A percentile compares a stretch with the other conserved stretches of the same genome.
phyloP scores from a whole-genome alignment of 495 filamentous ascomycete genomes.

The Xylaria bambusicola region DNA sequence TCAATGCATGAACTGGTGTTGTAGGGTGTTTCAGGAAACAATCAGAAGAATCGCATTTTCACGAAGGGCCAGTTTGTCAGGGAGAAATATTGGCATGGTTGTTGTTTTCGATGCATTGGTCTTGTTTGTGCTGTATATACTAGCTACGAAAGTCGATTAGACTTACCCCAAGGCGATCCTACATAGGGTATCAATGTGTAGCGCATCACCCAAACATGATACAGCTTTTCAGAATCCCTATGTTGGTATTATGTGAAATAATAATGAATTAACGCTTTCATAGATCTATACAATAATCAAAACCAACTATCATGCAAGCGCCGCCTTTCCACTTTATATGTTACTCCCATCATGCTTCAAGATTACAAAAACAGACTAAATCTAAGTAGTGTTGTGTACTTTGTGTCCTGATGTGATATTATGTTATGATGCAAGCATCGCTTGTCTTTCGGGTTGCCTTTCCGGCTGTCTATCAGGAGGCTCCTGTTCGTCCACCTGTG shows the following conservation, averaged over 20 bases:
- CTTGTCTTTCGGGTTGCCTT: slow-evolving; percentile 40
- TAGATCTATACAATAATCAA: slow-evolving; percentile 8
- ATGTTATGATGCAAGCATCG: slow-evolving; percentile 49
- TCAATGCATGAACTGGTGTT: slow-evolving; percentile 12
- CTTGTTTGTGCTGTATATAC: slow-evolving; percentile 8
- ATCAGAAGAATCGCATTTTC: neutral
- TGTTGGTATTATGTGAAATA: no score
- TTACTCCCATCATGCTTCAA: slow-evolving; percentile 8
- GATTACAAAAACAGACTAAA: slow-evolving; percentile 1
- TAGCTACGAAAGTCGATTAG: neutral
- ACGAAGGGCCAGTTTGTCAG: neutral
- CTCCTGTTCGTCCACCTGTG: slow-evolving; percentile 3
- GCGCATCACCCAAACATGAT: no score
- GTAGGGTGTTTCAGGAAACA: neutral
- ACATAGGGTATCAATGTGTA: no score
- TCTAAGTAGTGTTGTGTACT: neutral
- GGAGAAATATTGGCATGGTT: neutral
- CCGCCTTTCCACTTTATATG: neutral
- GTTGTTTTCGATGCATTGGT: neutral
- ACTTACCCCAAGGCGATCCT: no score
- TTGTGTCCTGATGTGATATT: no score
- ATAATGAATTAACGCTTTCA: neutral
- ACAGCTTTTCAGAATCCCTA: no score
- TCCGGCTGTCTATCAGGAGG: slow-evolving; percentile 32
- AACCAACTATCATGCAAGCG: slow-evolving; percentile 6